These are phyloP conservation scores for Vanderwaltozyma yarrowii DNA, from an alignment of 805 yeast genomes.

Conservation along the genomic window DNA sequence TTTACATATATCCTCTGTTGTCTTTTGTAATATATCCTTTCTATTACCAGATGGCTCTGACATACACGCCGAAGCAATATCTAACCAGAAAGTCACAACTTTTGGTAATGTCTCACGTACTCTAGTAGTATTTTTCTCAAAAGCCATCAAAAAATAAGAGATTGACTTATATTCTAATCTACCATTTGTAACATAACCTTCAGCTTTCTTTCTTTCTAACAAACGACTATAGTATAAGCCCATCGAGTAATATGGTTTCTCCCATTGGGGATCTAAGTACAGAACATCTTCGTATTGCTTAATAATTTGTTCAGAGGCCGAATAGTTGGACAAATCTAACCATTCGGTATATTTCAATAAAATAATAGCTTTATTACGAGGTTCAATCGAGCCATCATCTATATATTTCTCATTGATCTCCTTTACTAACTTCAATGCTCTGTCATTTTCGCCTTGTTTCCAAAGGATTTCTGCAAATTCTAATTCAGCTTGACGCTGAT, in stretches of 20 bases:
- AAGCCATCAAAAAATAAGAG: conserved; percentile 22
- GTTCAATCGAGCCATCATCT: conserved; percentile 7
- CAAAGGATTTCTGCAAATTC: conserved; percentile 79
- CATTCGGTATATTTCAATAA: conserved; percentile 76
- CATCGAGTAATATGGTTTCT: conserved; percentile 67
- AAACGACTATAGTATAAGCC: conserved; percentile 75
- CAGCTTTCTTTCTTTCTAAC: conserved; percentile 51
- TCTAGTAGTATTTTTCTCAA: conserved; percentile 39
- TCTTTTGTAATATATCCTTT: conserved; percentile 22
- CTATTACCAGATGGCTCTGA: conserved; percentile 20
- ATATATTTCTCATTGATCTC: conserved; percentile 21
- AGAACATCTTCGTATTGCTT: conserved; percentile 56
- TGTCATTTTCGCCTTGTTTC: conserved; percentile 80
- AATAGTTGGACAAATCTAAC: conserved; percentile 79
- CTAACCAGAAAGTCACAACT: conserved; percentile 85
- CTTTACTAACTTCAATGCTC: conserved; percentile 61
- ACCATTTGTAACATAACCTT: conserved; percentile 26
- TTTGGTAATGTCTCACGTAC: conserved; percentile 82
- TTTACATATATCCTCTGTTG: conserved; percentile 38
- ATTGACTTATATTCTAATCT: conserved; percentile 23
- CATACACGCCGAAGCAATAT: conserved; percentile 38
- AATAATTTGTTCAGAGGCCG: conserved; percentile 63
- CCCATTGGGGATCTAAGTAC: conserved; percentile 49
- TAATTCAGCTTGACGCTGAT: conserved; percentile 41
- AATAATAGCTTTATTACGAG: conserved; percentile 31